Conservation (phyloP, 805 yeast species). For the Clavispora carvajalis region DNA sequence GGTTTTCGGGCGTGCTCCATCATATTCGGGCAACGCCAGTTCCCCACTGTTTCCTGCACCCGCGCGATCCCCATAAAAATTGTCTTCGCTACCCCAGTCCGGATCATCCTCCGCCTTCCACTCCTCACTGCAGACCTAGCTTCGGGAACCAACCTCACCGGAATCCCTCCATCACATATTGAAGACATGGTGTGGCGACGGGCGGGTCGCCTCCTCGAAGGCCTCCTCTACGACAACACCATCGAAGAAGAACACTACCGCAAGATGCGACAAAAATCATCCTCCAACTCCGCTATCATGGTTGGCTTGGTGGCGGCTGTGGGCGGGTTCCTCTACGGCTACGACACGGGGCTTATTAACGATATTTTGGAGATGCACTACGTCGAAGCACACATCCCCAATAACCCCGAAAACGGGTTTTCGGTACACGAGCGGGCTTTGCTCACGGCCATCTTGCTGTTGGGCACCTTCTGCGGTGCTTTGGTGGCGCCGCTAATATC, state of each 20-base stretch:
- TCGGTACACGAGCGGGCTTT: constrained; percentile 62
- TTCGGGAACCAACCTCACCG: too few species aligned
- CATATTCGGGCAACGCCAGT: neutral
- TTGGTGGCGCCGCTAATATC: constrained; percentile 47
- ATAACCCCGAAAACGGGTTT: constrained; percentile 38
- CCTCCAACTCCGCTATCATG: constrained; percentile 58
- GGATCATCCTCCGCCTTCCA: neutral
- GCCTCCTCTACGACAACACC: constrained; percentile 30
- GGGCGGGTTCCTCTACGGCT: constrained; percentile 89
- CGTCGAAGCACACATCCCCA: constrained; percentile 53
- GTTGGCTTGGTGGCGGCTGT: constrained; percentile 82
- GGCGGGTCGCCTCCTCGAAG: constrained; percentile 13
- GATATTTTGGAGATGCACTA: constrained; percentile 72
- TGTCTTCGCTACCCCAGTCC: neutral
- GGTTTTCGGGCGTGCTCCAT: too few species aligned
- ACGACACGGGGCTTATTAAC: constrained; percentile 83
- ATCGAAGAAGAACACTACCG: constrained; percentile 32
- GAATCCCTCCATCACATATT: neutral
- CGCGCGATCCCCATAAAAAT: neutral
- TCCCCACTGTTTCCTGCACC: constrained; percentile 1
- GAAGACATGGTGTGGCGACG: neutral
- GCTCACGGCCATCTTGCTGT: constrained; percentile 70
- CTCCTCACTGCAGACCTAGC: neutral
- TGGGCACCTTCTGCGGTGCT: constrained; percentile 78
- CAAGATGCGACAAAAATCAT: constrained; percentile 40